Evolutionary conservation across 73 alveolate species (phyloP), one percentile per base, ranked within the genome.

Genomic region (Paramecium tetraurelia): DNA sequence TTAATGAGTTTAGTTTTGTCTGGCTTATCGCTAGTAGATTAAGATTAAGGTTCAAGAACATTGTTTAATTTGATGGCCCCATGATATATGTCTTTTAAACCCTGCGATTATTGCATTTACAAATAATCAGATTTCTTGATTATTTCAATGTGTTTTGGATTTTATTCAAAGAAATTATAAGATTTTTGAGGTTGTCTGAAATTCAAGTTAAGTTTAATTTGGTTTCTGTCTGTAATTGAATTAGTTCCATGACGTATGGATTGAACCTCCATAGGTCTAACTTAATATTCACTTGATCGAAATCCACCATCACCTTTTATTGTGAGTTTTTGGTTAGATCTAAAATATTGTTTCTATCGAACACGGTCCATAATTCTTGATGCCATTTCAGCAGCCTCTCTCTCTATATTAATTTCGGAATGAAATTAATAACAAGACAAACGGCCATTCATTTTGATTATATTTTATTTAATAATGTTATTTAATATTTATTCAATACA

Each of bases 401-500:
- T 63, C 27, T 63, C 84, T 1, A 63, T 41, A 63, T 63, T 63
- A 63, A 63, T 33, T 24, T 63, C 84, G 0, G 22, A 33, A 63
- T 31, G 27, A 11, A 12, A 33, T 21, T 27, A 63, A 31, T 33
- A 27, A 11, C 50, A 33, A 27, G 41, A 31, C 6, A 63, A 31
- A 63, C 46, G 84, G 84, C 50, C 84, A 63, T 63, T 63, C 12
- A 63, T 31, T 63, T 63, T 11, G 29, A 63, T 63, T 4, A 63
- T 63, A 63, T 31, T 63, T 63, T n/a, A n/a, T 53, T 20, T 53
- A 53, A 27, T 63, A 63, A 63, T 63, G 31, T 33, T 22, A 31
- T 22, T 31, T 63, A 31, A 63, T 63, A 31, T 12, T 63, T 27
- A 63, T 63, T 63, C 96, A 95, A 93, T 95, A 95, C 18, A 86